Evolutionary conservation across 176 grass and related monocot species (phyloP).

Genomic region (Hsuehochloa calcarea): DNA sequence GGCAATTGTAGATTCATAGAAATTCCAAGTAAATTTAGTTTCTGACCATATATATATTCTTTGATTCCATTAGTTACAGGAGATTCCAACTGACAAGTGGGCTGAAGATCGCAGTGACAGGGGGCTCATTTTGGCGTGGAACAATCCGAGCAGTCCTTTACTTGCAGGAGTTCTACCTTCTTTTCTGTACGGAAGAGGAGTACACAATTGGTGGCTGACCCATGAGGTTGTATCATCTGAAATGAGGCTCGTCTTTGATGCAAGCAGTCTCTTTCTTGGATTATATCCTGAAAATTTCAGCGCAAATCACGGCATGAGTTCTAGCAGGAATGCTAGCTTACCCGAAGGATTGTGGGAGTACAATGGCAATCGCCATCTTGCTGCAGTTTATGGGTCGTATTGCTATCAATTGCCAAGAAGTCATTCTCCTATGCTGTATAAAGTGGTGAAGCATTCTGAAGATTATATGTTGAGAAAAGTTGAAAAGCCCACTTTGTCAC

Average conservation of each 20-base stretch:
- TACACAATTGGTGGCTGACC: conserved; percentile 56
- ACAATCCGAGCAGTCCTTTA: conserved; percentile 46
- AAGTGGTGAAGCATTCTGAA: conserved; percentile 49
- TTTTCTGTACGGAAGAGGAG: conserved; percentile 64
- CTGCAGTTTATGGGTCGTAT: conserved; percentile 63
- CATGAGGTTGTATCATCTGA: conserved; percentile 77
- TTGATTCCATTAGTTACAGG: conserved; percentile 49
- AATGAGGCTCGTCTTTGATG: conserved; percentile 61
- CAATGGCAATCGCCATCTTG: conserved; percentile 54
- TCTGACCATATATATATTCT: neutral
- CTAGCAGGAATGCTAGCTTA: neutral
- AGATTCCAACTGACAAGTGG: conserved; percentile 34
- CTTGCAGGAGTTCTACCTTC: conserved; percentile 67
- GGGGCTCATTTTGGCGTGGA: conserved; percentile 72
- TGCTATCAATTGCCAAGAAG: conserved; percentile 32
- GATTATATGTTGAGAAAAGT: conserved; percentile 53
- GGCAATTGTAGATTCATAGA: neutral
- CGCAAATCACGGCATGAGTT: neutral
- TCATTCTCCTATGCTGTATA: conserved; percentile 17
- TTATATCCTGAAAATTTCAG: conserved; percentile 49
- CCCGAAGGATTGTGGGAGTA: conserved; percentile 44
- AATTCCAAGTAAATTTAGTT: neutral
- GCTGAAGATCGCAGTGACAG: conserved; percentile 17
- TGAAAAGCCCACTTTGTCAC: conserved; percentile 20
- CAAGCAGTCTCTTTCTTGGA: conserved; percentile 47